A percentile compares a stretch with the other conserved stretches of the same genome.
These are phyloP conservation scores for Pseudopyrenochaeta lycopersici DNA, from an alignment of 2,329 filamentous ascomycete species.

Conservation along the genomic window DNA sequence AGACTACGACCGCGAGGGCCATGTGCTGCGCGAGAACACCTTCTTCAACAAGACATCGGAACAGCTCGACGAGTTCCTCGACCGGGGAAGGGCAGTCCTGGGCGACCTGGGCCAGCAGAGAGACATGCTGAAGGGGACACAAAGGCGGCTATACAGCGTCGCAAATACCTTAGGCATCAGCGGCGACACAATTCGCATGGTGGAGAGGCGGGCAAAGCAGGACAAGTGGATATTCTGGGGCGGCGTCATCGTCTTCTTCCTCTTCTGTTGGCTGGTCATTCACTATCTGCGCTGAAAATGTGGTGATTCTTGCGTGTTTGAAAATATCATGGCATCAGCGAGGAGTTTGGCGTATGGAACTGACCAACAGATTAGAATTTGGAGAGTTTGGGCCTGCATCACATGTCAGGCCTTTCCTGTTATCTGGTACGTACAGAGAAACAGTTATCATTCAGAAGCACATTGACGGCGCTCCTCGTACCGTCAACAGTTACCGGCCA, in stretches of 20 bases:
- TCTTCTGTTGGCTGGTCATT: slow-evolving; percentile 91
- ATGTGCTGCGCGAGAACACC: slow-evolving; percentile 86
- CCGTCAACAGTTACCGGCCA: no score
- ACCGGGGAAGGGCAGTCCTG: slow-evolving; percentile 87
- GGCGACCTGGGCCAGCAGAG: slow-evolving; percentile 88
- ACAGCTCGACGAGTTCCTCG: slow-evolving; percentile 93
- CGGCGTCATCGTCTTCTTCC: slow-evolving; percentile 85
- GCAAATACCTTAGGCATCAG: slow-evolving; percentile 93
- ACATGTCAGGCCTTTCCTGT: no score
- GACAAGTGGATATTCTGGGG: slow-evolving; percentile 98
- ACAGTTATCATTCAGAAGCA: no score
- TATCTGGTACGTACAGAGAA: no score
- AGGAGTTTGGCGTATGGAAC: background rate
- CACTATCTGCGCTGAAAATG: slow-evolving; percentile 72
- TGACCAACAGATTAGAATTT: background rate
- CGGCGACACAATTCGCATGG: slow-evolving; percentile 96
- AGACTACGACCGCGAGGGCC: slow-evolving; percentile 76
- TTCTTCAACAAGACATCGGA: slow-evolving; percentile 85
- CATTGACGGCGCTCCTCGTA: no score
- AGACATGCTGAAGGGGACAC: slow-evolving; percentile 94
- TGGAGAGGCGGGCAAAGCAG: slow-evolving; percentile 88
- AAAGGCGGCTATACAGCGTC: slow-evolving; percentile 88
- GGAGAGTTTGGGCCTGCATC: no score
- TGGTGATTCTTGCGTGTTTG: background rate
- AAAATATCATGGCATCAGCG: background rate